Conservation (phyloP, 495 filamentous ascomycete genomes). For the Mycothermus thermophilus region DNA sequence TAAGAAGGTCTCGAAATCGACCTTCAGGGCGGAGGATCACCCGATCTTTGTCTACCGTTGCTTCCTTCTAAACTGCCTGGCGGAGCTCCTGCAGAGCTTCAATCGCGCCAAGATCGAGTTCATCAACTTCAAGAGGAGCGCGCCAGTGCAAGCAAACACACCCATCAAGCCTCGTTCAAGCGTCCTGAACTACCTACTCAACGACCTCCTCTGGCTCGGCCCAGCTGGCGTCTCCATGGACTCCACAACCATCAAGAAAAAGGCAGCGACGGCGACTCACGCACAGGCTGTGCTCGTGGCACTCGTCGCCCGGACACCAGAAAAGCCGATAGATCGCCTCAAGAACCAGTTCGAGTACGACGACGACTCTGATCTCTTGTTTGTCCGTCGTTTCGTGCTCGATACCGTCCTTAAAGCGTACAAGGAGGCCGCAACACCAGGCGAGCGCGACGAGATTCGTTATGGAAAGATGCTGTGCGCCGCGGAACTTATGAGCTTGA, state of each 20-base stretch:
- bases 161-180: conserved; percentile 89
- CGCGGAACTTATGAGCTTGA: conserved; percentile 82
- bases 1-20: conserved; percentile 58
- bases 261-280: conserved; percentile 65
- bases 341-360: conserved; percentile 46
- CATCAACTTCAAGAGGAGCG: conserved; percentile 90
- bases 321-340: conserved; percentile 42
- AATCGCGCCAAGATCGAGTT: conserved; percentile 94
- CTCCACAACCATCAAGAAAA: conserved; percentile 65
- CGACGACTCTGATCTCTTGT: conserved; percentile 77
- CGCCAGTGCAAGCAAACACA: conserved; percentile 62
- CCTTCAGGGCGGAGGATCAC: conserved; percentile 85
- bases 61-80: conserved; percentile 85
- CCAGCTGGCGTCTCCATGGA: conserved; percentile 58
- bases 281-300: conserved; percentile 75
- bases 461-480: conserved; percentile 76
- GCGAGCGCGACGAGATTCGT: conserved; percentile 68
- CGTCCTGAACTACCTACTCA: conserved; percentile 85
- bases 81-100: conserved; percentile 85
- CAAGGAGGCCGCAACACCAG: conserved; percentile 70
- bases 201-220: conserved; percentile 65
- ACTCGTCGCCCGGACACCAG: conserved; percentile 74
- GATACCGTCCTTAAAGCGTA: conserved; percentile 87
- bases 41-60: conserved; percentile 93
- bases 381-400: conserved; percentile 85